Percentiles rank a stretch among this genome's conserved stretches.
These are phyloP conservation scores for Leccinum rimulosum DNA, from an alignment of 768 basidiomycete genomes.

Conservation along the genomic window DNA sequence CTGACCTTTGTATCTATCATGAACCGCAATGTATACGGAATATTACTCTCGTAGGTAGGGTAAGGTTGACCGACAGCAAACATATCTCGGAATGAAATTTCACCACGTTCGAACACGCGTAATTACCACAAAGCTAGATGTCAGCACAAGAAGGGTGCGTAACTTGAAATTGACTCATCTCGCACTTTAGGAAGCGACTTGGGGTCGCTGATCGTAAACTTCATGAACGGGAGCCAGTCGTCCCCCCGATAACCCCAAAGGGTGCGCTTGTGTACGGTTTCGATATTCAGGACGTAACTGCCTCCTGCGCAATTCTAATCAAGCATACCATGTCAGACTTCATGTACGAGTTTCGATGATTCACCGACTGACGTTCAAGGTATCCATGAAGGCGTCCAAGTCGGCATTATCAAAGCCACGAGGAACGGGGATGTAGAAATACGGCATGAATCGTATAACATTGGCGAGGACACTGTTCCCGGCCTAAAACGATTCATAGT, in stretches of 20 bases:
- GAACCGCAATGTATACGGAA: constrained; percentile 86
- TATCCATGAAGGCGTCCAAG: constrained; percentile 55
- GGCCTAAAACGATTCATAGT: constrained; percentile 40
- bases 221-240: constrained; percentile 76
- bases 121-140: constrained; percentile 24
- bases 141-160: constrained; percentile 10
- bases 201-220: constrained; percentile 72
- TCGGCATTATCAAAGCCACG: constrained; percentile 77
- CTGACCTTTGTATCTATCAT: constrained; percentile 95
- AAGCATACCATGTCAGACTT: constrained; percentile 1
- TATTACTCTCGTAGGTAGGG: constrained; percentile 91
- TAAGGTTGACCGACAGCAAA: constrained; percentile 47
- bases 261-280: constrained; percentile 63
- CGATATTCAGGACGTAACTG: constrained; percentile 47
- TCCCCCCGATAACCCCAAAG: constrained; percentile 92
- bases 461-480: constrained; percentile 89
- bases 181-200: constrained; percentile 81
- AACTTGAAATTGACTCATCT: constrained; percentile 62
- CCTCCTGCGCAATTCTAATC: constrained; percentile 28
- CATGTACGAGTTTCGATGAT: background rate
- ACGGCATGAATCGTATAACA: constrained; percentile 81
- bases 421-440: constrained; percentile 90
- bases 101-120: constrained; percentile 73
- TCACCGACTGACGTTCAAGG: constrained; percentile 66
- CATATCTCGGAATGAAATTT: constrained; percentile 62